Percentiles rank a stretch among this genome's conserved stretches.
Conservation (phyloP, 2,329 filamentous ascomycete species). For the Grosmannia penicillata region DNA sequence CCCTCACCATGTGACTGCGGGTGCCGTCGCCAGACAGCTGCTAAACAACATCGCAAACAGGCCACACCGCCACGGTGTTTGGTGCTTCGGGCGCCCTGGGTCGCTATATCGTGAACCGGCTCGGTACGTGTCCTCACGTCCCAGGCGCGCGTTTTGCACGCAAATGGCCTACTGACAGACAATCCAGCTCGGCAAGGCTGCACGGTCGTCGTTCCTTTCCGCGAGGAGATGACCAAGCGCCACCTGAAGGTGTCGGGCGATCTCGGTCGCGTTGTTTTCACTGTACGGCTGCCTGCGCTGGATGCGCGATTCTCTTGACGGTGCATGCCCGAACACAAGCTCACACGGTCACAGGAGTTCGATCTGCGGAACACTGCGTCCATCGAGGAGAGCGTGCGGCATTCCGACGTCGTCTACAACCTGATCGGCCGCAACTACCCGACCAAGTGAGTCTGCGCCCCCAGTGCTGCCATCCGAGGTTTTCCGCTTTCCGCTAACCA, state of each 20-base stretch:
- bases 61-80: constrained; percentile 94
- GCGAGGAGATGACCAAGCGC: constrained; percentile 95
- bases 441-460: constrained; percentile 58
- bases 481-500: constrained; percentile 17
- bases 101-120: constrained; percentile 91
- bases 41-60: constrained; percentile 27
- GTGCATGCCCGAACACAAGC: background rate
- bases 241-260: constrained; percentile 95
- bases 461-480: too few species aligned
- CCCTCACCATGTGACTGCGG: background rate
- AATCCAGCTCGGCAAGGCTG: constrained; percentile 73
- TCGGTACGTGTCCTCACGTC: constrained; percentile 41
- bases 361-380: constrained; percentile 89
- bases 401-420: constrained; percentile 97
- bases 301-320: background rate
- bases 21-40: background rate
- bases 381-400: constrained; percentile 89
- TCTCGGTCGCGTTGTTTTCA: constrained; percentile 74
- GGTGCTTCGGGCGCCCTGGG: constrained; percentile 92
- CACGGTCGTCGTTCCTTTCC: constrained; percentile 82
- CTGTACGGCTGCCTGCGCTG: constrained; percentile 35
- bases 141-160: too few species aligned
- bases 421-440: constrained; percentile 87
- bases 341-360: constrained; percentile 54
- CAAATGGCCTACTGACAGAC: constrained; percentile 10